A percentile compares a stretch with the other conserved stretches of the same genome.
phyloP scores from a whole-genome alignment of 2,329 filamentous ascomycete species.

The Calonectria pauciramosa region DNA sequence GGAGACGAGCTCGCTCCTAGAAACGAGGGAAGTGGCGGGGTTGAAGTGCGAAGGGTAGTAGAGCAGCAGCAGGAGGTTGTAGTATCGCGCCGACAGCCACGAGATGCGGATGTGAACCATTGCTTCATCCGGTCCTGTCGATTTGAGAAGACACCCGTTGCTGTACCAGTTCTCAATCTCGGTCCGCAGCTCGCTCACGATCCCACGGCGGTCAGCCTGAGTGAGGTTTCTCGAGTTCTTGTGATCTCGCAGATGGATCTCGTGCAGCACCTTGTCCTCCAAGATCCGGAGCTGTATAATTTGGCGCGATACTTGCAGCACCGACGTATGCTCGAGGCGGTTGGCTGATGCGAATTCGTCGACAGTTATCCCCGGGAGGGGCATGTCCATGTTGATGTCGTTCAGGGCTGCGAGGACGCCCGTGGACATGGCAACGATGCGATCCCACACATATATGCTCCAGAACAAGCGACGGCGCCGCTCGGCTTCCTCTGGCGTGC shows the following conservation, averaged over 20 bases:
- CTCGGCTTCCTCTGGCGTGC: constrained; percentile 41
- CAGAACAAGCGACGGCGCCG: constrained; percentile 55
- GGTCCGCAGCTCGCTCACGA: constrained; percentile 49
- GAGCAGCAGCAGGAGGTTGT: constrained; percentile 56
- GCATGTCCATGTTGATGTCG: constrained; percentile 53
- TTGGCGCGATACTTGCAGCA: constrained; percentile 57
- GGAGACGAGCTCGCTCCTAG: constrained; percentile 51
- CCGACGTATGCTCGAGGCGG: constrained; percentile 49
- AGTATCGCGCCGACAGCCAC: constrained; percentile 56
- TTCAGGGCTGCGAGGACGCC: constrained; percentile 53
- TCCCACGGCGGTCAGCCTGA: constrained; percentile 45
- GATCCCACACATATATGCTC: constrained; percentile 58
- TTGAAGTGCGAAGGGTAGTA: constrained; percentile 59
- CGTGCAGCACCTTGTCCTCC: constrained; percentile 52
- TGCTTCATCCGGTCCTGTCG: constrained; percentile 54
- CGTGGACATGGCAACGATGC: constrained; percentile 56
- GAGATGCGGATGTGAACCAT: constrained; percentile 57
- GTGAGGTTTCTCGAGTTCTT: constrained; percentile 43
- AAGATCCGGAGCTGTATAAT: constrained; percentile 58
- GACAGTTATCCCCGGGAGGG: constrained; percentile 56
- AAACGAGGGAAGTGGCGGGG: constrained; percentile 46
- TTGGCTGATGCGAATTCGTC: constrained; percentile 56
- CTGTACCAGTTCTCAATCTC: constrained; percentile 60
- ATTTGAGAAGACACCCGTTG: constrained; percentile 55
- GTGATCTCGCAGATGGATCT: constrained; percentile 48